Evolutionary conservation across 176 grass and related monocot genomes (phyloP).

Genomic region (Triticum aestivum): DNA sequence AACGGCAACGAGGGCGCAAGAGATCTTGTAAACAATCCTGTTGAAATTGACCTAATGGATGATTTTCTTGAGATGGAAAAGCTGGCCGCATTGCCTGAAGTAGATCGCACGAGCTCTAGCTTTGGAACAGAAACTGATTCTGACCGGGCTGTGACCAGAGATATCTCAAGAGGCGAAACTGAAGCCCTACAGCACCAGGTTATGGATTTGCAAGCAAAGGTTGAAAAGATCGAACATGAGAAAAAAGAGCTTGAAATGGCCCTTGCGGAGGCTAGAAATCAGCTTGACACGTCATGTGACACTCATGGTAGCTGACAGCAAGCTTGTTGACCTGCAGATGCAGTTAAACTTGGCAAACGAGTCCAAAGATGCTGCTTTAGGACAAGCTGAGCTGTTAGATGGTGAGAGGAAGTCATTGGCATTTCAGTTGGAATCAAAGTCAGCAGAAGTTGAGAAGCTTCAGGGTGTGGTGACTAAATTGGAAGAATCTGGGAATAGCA

Average conservation of each 20-base stretch:
- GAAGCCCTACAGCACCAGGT: slow-evolving; percentile 42
- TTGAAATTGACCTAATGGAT: slow-evolving; percentile 95
- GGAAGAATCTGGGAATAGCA: slow-evolving; percentile 47
- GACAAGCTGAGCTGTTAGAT: slow-evolving; percentile 44
- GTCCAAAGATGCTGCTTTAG: slow-evolving; percentile 40
- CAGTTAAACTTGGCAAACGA: slow-evolving; percentile 59
- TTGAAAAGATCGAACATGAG: slow-evolving; percentile 65
- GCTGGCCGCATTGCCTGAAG: slow-evolving; percentile 64
- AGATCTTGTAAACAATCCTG: slow-evolving; percentile 46
- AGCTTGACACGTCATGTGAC: slow-evolving; percentile 50
- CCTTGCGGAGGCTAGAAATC: slow-evolving; percentile 56
- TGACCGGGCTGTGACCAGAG: slow-evolving; percentile 35
- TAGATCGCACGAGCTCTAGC: slow-evolving; percentile 38
- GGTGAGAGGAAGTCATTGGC: slow-evolving; percentile 53
- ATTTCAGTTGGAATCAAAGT: slow-evolving; percentile 52
- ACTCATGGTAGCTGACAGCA: slow-evolving; percentile 48
- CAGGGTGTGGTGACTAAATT: slow-evolving; percentile 35
- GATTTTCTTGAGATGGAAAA: slow-evolving; percentile 99
- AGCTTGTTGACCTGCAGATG: slow-evolving; percentile 64
- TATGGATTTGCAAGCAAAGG: slow-evolving; percentile 39
- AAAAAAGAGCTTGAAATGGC: slow-evolving; percentile 56
- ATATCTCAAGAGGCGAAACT: slow-evolving; percentile 41
- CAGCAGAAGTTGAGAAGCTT: slow-evolving; percentile 51
- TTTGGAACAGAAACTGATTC: slow-evolving; percentile 54
- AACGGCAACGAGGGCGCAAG: slow-evolving; percentile 36